phyloP scores from a whole-genome alignment of 768 basidiomycete species.

The Russula brevipes region DNA sequence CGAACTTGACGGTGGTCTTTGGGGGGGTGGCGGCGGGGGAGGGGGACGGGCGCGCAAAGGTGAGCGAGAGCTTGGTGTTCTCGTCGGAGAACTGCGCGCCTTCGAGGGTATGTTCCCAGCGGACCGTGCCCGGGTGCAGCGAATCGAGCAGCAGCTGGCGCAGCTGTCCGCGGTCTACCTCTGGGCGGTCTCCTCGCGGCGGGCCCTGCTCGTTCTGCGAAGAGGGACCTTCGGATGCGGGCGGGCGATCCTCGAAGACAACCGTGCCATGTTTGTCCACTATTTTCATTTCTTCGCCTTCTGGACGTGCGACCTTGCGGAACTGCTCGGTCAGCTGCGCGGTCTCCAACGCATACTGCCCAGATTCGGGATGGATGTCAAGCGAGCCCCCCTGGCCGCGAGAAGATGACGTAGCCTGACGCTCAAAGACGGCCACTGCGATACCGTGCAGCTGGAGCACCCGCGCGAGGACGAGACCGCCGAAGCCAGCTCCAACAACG shows the following conservation, averaged over 20 bases:
- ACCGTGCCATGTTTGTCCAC: slow-evolving; percentile 3
- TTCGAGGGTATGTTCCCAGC: slow-evolving; percentile 9
- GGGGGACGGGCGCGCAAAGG: background rate
- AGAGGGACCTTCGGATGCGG: background rate
- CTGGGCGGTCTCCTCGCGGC: background rate
- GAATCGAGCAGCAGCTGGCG: slow-evolving; percentile 17
- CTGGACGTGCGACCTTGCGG: slow-evolving; percentile 11
- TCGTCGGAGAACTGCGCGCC: slow-evolving; percentile 1
- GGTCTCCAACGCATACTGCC: slow-evolving; percentile 3
- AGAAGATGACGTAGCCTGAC: slow-evolving; percentile 41
- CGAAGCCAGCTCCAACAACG: slow-evolving; percentile 13
- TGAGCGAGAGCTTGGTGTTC: background rate
- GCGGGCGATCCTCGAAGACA: background rate
- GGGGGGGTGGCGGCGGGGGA: background rate
- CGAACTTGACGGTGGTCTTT: background rate
- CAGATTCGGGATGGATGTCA: slow-evolving; percentile 39
- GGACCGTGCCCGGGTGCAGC: slow-evolving; percentile 1
- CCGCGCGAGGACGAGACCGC: slow-evolving; percentile 57
- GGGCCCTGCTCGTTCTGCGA: background rate
- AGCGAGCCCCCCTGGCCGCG: slow-evolving; percentile 40
- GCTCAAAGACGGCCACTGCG: slow-evolving; percentile 58
- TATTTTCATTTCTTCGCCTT: slow-evolving; percentile 3
- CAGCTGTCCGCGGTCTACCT: slow-evolving; percentile 16
- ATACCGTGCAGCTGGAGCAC: slow-evolving; percentile 60
- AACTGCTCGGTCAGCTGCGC: slow-evolving; percentile 8